Evolutionary conservation across 1,139 yeast species (phyloP), one percentile per base, ranked within the genome.

Genomic region (Nakaseomyces uthaithaninus): DNA sequence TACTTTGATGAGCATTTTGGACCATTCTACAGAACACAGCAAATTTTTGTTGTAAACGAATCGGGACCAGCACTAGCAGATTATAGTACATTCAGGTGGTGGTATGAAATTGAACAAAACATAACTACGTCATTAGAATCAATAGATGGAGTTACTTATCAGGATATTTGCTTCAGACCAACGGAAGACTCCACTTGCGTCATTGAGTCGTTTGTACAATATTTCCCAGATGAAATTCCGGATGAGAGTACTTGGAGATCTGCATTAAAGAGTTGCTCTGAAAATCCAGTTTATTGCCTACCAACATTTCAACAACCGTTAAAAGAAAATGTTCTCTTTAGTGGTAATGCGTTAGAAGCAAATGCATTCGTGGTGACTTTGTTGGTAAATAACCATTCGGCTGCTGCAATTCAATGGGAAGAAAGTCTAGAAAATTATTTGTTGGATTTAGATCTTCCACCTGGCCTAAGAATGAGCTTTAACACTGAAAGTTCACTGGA

Each of bases 301-400:
- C 97, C 98, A 0, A 65, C 80, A 0, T 91, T 89, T 62, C 95
- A 86, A 55, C 96, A 87, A 58, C 97, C 97, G 0, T 66, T 91
- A 47, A 80, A 80, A 47, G 75, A 78, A 30, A 75, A 80, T 38
- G 51, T 85, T 22, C 59, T 91, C 7, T 84, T 91, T 59, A 86
- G 86, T 15, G 78, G 76, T 1, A 69, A 36, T n/a, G 72, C 80
- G 1, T 55, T 80, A 12, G 59, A 73, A 0, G 70, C 95, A 0
- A 67, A 69, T 27, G 94, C 97, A 0, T 71, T 89, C 40, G 81
- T 84, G 0, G 73, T 83, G 0, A 86, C 97, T 0, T 63, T 86
- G 39, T 68, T 89, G 25, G 59, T 80, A 20, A 72, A 77, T 47
- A 77, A 77, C 47, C 66, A 71, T 44, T 60, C 65, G 17, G 62